A percentile compares a stretch with the other conserved stretches of the same genome.
These are phyloP conservation scores for Halophytophthora polymorphica DNA, from an alignment of 352 stramenopile genomes.

Conservation along the genomic window DNA sequence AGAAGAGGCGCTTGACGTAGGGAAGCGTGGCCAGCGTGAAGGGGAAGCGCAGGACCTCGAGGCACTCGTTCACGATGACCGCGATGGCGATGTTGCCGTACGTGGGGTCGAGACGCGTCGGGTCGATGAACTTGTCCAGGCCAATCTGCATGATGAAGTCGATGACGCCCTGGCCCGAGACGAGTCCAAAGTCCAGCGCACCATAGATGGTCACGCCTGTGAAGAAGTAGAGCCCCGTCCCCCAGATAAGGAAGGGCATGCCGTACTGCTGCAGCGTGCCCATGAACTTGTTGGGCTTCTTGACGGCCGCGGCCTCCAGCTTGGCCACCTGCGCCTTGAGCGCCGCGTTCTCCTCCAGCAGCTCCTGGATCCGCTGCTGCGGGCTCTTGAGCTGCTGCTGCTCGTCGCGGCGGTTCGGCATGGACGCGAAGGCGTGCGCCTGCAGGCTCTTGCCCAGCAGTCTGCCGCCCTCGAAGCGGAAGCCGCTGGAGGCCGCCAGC, in stretches of 20 bases:
- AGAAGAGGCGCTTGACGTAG: conserved; percentile 70
- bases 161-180: conserved; percentile 76
- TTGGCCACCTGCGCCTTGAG: conserved; percentile 68
- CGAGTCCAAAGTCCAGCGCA: conserved; percentile 65
- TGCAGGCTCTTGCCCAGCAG: conserved; percentile 31
- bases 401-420: conserved; percentile 31
- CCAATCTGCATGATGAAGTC: conserved; percentile 82
- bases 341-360: conserved; percentile 70
- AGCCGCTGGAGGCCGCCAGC: conserved; percentile 11
- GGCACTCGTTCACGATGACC: conserved; percentile 80
- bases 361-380: conserved; percentile 63
- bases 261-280: conserved; percentile 81
- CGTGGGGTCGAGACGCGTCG: conserved; percentile 70
- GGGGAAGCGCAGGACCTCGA: conserved; percentile 86
- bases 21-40: conserved; percentile 82
- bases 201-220: conserved; percentile 74
- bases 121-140: conserved; percentile 75
- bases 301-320: conserved; percentile 40
- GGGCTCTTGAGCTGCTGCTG: conserved; percentile 27
- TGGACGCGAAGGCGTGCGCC: conserved; percentile 51
- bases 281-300: conserved; percentile 78
- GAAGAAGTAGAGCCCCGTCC: conserved; percentile 71
- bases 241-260: conserved; percentile 83
- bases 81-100: conserved; percentile 87
- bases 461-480: conserved; percentile 13